phyloP scores from a whole-genome alignment of 768 basidiomycete genomes.

The Clitopilus hobsonii region DNA sequence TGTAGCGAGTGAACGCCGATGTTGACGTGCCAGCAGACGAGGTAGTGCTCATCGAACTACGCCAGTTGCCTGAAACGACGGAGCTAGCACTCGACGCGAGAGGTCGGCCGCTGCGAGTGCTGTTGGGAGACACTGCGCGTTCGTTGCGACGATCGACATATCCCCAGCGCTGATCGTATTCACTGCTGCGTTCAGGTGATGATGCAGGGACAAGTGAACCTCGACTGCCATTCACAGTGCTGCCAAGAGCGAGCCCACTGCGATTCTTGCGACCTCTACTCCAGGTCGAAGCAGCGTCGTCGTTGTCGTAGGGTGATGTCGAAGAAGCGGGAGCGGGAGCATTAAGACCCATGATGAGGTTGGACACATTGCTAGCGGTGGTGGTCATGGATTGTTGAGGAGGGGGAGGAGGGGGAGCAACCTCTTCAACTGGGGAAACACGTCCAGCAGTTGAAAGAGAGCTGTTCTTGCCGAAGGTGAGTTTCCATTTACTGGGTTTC shows the following conservation, averaged over 20 bases:
- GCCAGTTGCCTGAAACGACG: slow-evolving; percentile 68
- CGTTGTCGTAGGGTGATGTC: slow-evolving; percentile 14
- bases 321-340: slow-evolving; percentile 31
- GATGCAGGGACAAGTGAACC: slow-evolving; percentile 18
- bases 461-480: slow-evolving; percentile 63
- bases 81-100: slow-evolving; percentile 59
- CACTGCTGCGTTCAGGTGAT: slow-evolving; percentile 21
- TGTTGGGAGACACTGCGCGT: slow-evolving; percentile 58
- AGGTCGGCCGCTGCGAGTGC: slow-evolving; percentile 48
- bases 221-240: slow-evolving; percentile 12
- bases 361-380: slow-evolving; percentile 76
- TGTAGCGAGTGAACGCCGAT: slow-evolving; percentile 75
- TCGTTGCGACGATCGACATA: slow-evolving; percentile 27
- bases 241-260: slow-evolving; percentile 15
- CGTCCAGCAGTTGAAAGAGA: slow-evolving; percentile 31
- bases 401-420: slow-evolving; percentile 19
- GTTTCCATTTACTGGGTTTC: slow-evolving; percentile 86
- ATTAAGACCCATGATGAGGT: slow-evolving; percentile 66
- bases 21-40: slow-evolving; percentile 66
- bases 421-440: slow-evolving; percentile 35
- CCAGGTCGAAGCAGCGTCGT: slow-evolving; percentile 43
- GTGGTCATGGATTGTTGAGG: slow-evolving; percentile 43
- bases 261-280: slow-evolving; percentile 34
- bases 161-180: slow-evolving; percentile 22
- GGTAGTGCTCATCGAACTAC: slow-evolving; percentile 68